Percentiles rank a stretch among this genome's conserved stretches.
phyloP scores from a whole-genome alignment of 31 red algal species.

The Porphyra umbilicalis region DNA sequence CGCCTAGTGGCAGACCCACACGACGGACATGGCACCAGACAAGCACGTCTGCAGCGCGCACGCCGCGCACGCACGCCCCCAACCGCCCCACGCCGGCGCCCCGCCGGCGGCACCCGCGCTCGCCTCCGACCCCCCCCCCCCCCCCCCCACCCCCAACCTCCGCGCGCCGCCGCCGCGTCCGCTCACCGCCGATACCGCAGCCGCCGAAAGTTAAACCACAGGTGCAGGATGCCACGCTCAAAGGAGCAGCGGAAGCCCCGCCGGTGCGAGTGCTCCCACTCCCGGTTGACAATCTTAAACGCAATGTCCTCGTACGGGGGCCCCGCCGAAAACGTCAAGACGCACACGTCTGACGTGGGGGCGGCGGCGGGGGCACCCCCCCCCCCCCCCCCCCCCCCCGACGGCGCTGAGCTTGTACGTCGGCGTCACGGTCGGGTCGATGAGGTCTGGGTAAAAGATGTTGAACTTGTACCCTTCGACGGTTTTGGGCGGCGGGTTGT shows the following conservation, averaged over 20 bases:
- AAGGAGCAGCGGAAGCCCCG: slow-evolving; percentile 72
- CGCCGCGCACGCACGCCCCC: too few species aligned
- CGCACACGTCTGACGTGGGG: slow-evolving; percentile 62
- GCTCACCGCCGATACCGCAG: slow-evolving; percentile 62
- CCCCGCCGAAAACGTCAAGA: slow-evolving; percentile 79
- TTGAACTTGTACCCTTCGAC: slow-evolving; percentile 92
- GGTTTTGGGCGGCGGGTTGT: slow-evolving; percentile 91
- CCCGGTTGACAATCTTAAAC: slow-evolving; percentile 85
- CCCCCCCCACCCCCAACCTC: background rate
- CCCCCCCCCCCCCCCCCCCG: background rate
- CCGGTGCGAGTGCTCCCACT: slow-evolving; percentile 78
- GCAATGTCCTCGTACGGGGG: slow-evolving; percentile 88
- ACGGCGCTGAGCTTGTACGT: slow-evolving; percentile 12
- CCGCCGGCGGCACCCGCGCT: too few species aligned
- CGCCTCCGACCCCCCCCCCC: background rate
- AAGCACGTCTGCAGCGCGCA: too few species aligned
- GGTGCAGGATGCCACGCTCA: slow-evolving; percentile 71
- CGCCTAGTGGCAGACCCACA: too few species aligned
- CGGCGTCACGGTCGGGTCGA: slow-evolving; percentile 52
- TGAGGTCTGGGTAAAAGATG: slow-evolving; percentile 90
- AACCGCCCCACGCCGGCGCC: too few species aligned
- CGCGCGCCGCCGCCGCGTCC: too few species aligned
- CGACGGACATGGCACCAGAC: too few species aligned
- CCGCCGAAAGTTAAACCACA: slow-evolving; percentile 84
- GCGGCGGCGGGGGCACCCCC: slow-evolving; percentile 13